phyloP scores from a whole-genome alignment of 2,329 filamentous ascomycete genomes.

The Fusarium incarnatum region DNA sequence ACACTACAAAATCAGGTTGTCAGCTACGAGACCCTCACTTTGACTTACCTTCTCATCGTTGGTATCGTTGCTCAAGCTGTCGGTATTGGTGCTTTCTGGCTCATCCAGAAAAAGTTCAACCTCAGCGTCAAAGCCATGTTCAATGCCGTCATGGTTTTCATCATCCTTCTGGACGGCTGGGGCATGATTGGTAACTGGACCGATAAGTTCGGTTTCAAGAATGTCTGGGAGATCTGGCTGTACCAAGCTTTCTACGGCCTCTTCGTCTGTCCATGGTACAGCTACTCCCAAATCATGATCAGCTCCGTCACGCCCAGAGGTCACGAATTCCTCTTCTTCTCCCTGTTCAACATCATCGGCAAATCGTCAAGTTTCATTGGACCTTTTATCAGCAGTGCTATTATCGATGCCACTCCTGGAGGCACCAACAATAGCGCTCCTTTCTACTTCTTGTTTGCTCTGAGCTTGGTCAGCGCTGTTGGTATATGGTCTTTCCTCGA shows the following conservation, averaged over 20 bases:
- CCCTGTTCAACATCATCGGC: slow-evolving; percentile 74
- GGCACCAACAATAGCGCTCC: slow-evolving; percentile 69
- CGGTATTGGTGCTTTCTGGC: slow-evolving; percentile 72
- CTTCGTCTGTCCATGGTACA: slow-evolving; percentile 77
- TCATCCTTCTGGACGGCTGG: slow-evolving; percentile 68
- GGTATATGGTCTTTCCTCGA: slow-evolving; percentile 68
- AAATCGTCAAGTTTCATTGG: slow-evolving; percentile 77
- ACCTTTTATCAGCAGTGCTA: slow-evolving; percentile 74
- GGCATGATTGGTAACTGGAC: slow-evolving; percentile 62
- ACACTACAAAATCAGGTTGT: slow-evolving; percentile 75
- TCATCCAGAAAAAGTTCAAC: slow-evolving; percentile 67
- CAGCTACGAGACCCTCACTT: slow-evolving; percentile 70
- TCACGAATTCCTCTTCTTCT: slow-evolving; percentile 78
- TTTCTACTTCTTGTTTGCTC: slow-evolving; percentile 73
- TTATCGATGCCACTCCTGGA: slow-evolving; percentile 70
- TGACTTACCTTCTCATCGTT: slow-evolving; percentile 75
- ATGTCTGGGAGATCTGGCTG: slow-evolving; percentile 60
- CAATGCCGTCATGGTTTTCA: slow-evolving; percentile 70
- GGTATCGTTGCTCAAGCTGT: slow-evolving; percentile 72
- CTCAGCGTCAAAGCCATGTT: slow-evolving; percentile 77
- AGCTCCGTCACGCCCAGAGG: slow-evolving; percentile 75
- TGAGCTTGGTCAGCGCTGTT: slow-evolving; percentile 66
- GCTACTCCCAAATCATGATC: slow-evolving; percentile 78
- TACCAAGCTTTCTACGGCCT: slow-evolving; percentile 70
- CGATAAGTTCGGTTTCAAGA: slow-evolving; percentile 57